Evolutionary conservation across 352 stramenopile genomes (phyloP), one percentile per base, ranked within the genome.

Genomic region (Aphanomyces euteiches): DNA sequence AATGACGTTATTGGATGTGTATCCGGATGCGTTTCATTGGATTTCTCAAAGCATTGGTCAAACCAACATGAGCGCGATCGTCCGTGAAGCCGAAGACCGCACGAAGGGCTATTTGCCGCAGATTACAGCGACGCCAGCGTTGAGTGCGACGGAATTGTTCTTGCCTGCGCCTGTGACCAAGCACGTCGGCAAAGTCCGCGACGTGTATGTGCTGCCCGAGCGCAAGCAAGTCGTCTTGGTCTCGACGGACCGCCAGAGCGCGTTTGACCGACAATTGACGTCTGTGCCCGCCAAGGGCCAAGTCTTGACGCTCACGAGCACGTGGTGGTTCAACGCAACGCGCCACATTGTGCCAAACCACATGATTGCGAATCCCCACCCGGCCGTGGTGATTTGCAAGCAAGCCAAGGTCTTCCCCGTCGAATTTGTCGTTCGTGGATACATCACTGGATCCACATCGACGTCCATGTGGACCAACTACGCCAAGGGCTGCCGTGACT

Each of bases 401-500:
- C 98, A 98, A 73, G 99, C 96, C 79, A 92, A 81, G 36, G 88
- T 93, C 10, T 99, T 99, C 75, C 89, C 97, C 0, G 97, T 99
- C 75, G 97, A 99, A 83, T 99, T 99, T 77, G 97, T 99, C 59
- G 96, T 99, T 54, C 89, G 97, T 72, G 96, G 91, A 47, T 84
- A 99, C 97, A 88, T 96, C 63, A 99, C 95, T 10, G 97, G 97
- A 63, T 98, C 93, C 4, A 99, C 97, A 1, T 96, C 86, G 53
- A 99, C 97, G 47, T 99, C 96, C 37, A 98, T 99, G 81, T 99
- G 97, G 97, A 99, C 97, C 56, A 98, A 99, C 83, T 99, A 99
- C 84, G 86, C 90, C 69, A 95, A 97, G 66, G 97, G 97, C 37
- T 73, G 93, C 48, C 87, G 96, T 56, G 88, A 96, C 45, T 99